phyloP scores from a whole-genome alignment of 2,329 filamentous ascomycete genomes.

The Penicillium sp. region DNA sequence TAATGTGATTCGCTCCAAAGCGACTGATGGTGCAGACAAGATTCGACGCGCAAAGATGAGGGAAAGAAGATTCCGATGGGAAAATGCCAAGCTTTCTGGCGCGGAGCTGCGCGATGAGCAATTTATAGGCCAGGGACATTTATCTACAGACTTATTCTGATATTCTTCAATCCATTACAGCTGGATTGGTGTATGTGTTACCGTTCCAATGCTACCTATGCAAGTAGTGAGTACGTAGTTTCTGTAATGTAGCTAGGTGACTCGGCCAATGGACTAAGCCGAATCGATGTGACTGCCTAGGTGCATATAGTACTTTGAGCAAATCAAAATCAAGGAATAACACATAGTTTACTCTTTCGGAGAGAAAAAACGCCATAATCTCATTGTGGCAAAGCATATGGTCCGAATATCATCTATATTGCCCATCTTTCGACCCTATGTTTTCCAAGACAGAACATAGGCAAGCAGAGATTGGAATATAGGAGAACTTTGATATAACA shows the following conservation, averaged over 20 bases:
- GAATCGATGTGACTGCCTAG: background rate
- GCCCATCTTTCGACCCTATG: background rate
- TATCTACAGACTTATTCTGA: background rate
- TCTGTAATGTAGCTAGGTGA: conserved; percentile 1
- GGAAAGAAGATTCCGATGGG: conserved; percentile 1
- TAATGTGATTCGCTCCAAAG: background rate
- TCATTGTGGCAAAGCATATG: background rate
- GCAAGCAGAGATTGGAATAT: background rate
- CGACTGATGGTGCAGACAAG: background rate
- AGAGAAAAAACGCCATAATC: background rate
- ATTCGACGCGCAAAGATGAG: background rate
- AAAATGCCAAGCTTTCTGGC: conserved; percentile 16
- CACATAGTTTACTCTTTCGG: background rate
- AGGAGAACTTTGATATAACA: too few species aligned
- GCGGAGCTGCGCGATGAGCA: conserved; percentile 5
- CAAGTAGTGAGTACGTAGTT: background rate
- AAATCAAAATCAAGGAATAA: background rate
- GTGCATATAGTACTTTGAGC: background rate
- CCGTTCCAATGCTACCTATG: background rate
- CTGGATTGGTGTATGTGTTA: background rate
- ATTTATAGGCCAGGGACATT: background rate
- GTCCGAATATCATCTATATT: background rate
- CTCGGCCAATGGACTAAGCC: background rate
- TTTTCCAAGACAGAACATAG: background rate
- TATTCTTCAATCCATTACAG: background rate